Conservation (phyloP, 345 rosid species). For the Gossypium stocksii region DNA sequence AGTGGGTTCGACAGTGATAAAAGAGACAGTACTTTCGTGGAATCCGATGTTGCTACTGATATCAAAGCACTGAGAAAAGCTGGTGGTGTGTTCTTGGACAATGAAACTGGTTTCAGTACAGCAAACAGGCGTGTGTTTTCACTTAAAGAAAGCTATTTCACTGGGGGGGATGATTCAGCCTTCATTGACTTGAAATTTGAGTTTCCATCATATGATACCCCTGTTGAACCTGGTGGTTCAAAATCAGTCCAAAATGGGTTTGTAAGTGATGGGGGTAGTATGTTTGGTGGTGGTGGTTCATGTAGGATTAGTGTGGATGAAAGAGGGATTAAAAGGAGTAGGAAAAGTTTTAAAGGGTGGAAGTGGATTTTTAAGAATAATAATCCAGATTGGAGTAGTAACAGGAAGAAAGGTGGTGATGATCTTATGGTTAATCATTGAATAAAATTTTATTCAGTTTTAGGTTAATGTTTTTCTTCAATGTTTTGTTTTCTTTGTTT, state of each 20-base stretch:
- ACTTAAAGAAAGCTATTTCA: slow-evolving; percentile 64
- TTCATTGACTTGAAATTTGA: slow-evolving; percentile 87
- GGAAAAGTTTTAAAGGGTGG: slow-evolving; percentile 89
- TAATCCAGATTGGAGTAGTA: slow-evolving; percentile 34
- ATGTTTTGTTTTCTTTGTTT: background rate
- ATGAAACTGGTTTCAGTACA: slow-evolving; percentile 9
- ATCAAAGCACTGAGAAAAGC: background rate
- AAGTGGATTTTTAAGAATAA: slow-evolving; percentile 81
- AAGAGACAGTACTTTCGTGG: slow-evolving; percentile 29
- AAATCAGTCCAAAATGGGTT: background rate
- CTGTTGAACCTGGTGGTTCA: slow-evolving; percentile 15
- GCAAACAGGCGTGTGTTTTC: slow-evolving; percentile 57
- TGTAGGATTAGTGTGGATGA: slow-evolving; percentile 43
- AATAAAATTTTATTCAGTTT: background rate
- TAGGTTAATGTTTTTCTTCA: background rate
- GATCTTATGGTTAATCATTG: slow-evolving; percentile 27
- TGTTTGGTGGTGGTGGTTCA: slow-evolving; percentile 26
- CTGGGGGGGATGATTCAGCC: slow-evolving; percentile 65
- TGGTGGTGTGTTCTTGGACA: background rate
- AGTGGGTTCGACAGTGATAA: slow-evolving; percentile 41
- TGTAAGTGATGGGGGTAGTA: background rate
- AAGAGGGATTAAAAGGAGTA: slow-evolving; percentile 59
- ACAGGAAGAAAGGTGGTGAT: slow-evolving; percentile 32
- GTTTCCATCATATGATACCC: slow-evolving; percentile 48
- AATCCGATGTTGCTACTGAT: slow-evolving; percentile 21